phyloP scores from a whole-genome alignment of 352 stramenopile genomes.

The Blastocystis sp. region DNA sequence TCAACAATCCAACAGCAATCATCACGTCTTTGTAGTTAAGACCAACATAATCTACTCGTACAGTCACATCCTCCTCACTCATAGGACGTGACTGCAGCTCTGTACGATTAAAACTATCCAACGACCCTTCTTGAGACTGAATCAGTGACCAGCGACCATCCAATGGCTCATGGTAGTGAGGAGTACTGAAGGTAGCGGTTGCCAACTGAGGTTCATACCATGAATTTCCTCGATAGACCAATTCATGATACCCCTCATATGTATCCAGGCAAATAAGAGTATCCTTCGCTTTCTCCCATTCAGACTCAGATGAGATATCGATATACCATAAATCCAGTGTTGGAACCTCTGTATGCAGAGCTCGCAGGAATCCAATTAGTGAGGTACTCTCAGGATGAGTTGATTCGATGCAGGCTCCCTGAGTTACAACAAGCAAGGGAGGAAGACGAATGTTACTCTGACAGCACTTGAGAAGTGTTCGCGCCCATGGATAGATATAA shows the following conservation, averaged over 20 bases:
- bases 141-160: not conserved
- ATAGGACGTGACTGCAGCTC: not conserved
- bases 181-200: not conserved
- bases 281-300: not conserved
- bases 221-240: not conserved
- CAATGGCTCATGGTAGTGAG: not conserved
- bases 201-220: slow-evolving; percentile 36
- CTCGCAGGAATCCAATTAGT: slow-evolving; percentile 5
- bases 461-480: not conserved
- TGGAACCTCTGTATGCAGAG: slow-evolving; percentile 13
- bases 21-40: slow-evolving; percentile 63
- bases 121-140: not conserved
- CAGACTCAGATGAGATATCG: not conserved
- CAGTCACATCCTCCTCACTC: slow-evolving; percentile 28
- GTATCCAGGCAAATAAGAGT: not conserved
- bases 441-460: not conserved
- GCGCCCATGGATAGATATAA: not conserved
- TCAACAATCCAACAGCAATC: slow-evolving; percentile 43
- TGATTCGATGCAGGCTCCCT: not conserved
- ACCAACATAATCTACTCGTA: slow-evolving; percentile 29
- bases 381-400: not conserved
- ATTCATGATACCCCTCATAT: not conserved
- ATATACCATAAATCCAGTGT: not conserved
- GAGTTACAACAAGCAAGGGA: not conserved
- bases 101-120: slow-evolving; percentile 23